phyloP scores from a whole-genome alignment of 1,284 basidiomycete genomes.

The Moniliella sp. region DNA sequence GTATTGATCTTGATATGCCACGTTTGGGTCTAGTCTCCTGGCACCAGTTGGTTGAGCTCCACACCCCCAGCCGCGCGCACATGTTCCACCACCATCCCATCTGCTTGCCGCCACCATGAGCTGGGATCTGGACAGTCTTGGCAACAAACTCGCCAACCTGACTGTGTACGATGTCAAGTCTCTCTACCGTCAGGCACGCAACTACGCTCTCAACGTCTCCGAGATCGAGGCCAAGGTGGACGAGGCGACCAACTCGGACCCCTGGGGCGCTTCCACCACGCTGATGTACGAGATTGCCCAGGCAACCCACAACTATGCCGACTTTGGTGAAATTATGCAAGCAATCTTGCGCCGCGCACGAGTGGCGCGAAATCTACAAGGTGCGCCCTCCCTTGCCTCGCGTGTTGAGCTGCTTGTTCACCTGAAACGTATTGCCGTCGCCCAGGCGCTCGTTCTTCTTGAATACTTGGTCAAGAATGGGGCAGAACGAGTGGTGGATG shows the following conservation, averaged over 20 bases:
- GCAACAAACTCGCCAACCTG: constrained; percentile 27
- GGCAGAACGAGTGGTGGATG: constrained; percentile 92
- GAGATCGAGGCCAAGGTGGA: constrained; percentile 93
- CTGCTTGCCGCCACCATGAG: too few relatives aligned
- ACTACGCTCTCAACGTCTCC: constrained; percentile 63
- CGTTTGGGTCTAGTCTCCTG: too few relatives aligned
- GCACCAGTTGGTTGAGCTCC: too few relatives aligned
- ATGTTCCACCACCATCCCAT: too few relatives aligned
- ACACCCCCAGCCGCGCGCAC: too few relatives aligned
- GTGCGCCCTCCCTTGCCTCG: too few relatives aligned
- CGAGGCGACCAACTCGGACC: constrained; percentile 92
- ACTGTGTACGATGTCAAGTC: constrained; percentile 32
- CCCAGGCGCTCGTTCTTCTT: constrained; percentile 41
- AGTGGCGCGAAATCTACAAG: constrained; percentile 99
- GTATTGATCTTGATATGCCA: too few relatives aligned
- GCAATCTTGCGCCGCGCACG: constrained; percentile 67
- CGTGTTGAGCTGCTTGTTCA: too few relatives aligned
- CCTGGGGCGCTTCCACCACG: constrained; percentile 94
- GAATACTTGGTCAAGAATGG: constrained; percentile 94
- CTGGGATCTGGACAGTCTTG: too few relatives aligned
- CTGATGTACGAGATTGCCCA: constrained; percentile 95
- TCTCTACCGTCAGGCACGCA: constrained; percentile 8
- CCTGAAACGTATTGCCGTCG: too few relatives aligned
- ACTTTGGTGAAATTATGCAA: constrained; percentile 99
- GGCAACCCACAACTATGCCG: constrained; percentile 83